Conservation (phyloP, 148 eudicot species). For the Amaranthus hypochondriacus region DNA sequence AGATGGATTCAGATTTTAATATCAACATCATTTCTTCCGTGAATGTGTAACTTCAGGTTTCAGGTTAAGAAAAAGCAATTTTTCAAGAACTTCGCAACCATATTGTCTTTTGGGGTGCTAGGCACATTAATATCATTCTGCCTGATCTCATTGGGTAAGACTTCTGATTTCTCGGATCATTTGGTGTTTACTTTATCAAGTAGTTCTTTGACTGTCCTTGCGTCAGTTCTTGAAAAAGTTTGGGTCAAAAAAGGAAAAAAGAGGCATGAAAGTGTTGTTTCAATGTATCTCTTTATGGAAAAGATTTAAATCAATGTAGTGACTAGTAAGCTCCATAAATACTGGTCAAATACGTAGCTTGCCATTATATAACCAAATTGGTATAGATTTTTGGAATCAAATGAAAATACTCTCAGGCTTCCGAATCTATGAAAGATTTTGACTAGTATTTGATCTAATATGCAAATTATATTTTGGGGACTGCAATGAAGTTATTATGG, state of each 20-base stretch:
- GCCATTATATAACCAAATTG: not conserved
- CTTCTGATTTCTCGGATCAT: not conserved
- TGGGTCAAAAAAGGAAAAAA: not conserved
- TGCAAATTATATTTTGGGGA: not conserved
- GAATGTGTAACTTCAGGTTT: conserved; percentile 46
- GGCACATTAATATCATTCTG: conserved; percentile 87
- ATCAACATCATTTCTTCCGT: not conserved
- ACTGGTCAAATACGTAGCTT: not conserved
- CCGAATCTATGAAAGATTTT: not conserved
- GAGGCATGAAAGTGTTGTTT: not conserved
- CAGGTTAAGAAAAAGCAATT: conserved; percentile 99
- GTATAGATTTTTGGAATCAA: not conserved
- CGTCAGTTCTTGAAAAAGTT: not conserved
- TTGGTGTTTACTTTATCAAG: not conserved
- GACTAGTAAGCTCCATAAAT: not conserved
- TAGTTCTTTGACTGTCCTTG: not conserved
- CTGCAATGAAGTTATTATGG: not conserved
- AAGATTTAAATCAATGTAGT: not conserved
- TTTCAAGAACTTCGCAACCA: conserved; percentile 77
- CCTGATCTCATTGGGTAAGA: conserved; percentile 71
- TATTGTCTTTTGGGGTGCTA: conserved; percentile 69
- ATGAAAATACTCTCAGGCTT: not conserved
- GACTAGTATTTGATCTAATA: not conserved
- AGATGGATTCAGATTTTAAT: not conserved
- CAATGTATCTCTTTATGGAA: not conserved